Evolutionary conservation across 306 rosid species (phyloP).

Genomic region (Parietaria judaica): DNA sequence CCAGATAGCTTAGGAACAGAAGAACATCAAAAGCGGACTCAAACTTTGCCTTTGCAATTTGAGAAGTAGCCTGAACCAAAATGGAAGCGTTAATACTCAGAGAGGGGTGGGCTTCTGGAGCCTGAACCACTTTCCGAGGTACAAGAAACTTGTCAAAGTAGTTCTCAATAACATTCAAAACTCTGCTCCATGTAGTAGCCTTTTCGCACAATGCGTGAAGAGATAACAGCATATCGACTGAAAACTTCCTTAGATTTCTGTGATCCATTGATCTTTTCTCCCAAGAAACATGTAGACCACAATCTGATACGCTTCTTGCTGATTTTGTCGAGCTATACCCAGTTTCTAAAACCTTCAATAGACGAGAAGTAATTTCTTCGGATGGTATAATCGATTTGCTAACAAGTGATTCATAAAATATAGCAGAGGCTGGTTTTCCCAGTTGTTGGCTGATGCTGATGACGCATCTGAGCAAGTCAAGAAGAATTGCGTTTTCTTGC

Average conservation of each 20-base stretch:
- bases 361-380: conserved; percentile 48
- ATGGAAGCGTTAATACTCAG: conserved; percentile 52
- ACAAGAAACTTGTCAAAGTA: conserved; percentile 61
- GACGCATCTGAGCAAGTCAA: conserved; percentile 64
- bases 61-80: conserved; percentile 75
- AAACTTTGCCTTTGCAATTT: conserved; percentile 79
- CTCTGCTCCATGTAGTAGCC: conserved; percentile 63
- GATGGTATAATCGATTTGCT: conserved; percentile 40
- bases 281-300: conserved; percentile 38
- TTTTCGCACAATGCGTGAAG: conserved; percentile 65
- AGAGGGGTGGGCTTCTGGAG: conserved; percentile 33
- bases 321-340: conserved; percentile 58
- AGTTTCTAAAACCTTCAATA: conserved; percentile 63
- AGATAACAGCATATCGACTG: conserved; percentile 65
- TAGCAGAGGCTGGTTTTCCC: conserved; percentile 67
- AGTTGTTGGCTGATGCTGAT: conserved; percentile 57
- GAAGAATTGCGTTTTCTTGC: conserved; percentile 47
- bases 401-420: conserved; percentile 68
- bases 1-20: conserved; percentile 74
- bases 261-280: conserved; percentile 54
- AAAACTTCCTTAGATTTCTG: conserved; percentile 66
- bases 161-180: conserved; percentile 55
- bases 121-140: conserved; percentile 51
- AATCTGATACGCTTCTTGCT: conserved; percentile 26
- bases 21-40: conserved; percentile 80